Conservation (phyloP, 2,329 filamentous ascomycete species). For the Apiospora koreana region DNA sequence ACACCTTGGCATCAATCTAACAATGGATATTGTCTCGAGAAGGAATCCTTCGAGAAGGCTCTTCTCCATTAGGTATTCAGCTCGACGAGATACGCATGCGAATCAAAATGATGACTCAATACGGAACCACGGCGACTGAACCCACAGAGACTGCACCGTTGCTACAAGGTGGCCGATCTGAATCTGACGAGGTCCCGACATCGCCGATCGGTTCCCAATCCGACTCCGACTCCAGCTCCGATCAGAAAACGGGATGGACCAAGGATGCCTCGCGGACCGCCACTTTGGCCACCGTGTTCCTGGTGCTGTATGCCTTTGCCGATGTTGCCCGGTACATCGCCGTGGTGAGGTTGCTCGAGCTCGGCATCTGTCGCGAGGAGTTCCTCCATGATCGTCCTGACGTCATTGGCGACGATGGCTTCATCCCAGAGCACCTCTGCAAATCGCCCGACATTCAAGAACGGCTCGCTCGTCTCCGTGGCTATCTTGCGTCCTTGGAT, state of each 20-base stretch:
- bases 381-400: background rate
- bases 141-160: background rate
- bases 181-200: background rate
- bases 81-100: background rate
- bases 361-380: conserved; percentile 12
- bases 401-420: background rate
- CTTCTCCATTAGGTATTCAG: background rate
- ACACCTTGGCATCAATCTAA: background rate
- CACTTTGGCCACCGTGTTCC: background rate
- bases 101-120: background rate
- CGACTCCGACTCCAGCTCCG: background rate
- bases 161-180: background rate
- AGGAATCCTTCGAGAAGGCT: background rate
- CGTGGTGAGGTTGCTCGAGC: conserved; percentile 9
- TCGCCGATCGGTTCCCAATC: background rate
- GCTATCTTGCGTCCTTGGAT: conserved; percentile 5
- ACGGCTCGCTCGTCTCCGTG: background rate
- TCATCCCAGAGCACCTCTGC: conserved; percentile 11
- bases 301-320: conserved; percentile 3
- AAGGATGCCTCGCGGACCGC: background rate
- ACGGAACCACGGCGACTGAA: too few species aligned
- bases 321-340: background rate
- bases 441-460: conserved; percentile 4
- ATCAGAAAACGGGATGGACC: background rate
- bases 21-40: background rate